Base-by-base conservation (phyloP, 345 rosid genomes). In the Kernera saxatilis region DNA sequence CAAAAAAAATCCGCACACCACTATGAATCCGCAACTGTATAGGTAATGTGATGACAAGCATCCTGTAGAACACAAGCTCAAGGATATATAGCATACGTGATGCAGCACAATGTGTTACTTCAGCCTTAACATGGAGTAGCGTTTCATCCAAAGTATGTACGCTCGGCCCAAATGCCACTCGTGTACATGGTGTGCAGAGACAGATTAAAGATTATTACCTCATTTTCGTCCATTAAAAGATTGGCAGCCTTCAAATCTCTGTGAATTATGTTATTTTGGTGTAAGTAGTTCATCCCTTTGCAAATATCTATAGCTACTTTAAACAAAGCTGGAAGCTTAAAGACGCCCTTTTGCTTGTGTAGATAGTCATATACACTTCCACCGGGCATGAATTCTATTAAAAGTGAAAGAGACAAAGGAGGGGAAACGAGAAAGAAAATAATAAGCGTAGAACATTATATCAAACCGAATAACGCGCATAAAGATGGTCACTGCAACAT, bases 321-420 rank as follows among this genome's bases (percentile, higher is more conserved):
- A 71, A 94, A 78, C 71, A 94, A 45, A 71, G 87, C 50, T 46
- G 99, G 99, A 71, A 91, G 93, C 87, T 85, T 94, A 79, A 94
- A 94, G 48, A 84, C 84, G 64, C 97, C 97, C 75, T 73, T 85
- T 64, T 85, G 96, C 82, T 94, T 94, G 81, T 94, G 99, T 64
- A 94, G 85, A 82, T 91, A 94, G 78, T 94, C 99, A 76, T 94
- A 94, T 29, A 94, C 97, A 81, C 99, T 94, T 77, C 99, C 99
- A 70, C 99, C 96, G 23, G 86, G 77, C 99, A 94, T 94, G 77
- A 82, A 94, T 77, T 94, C 99, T 94, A 58, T 40, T 13, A 37
- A 44, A 18, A 48, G 40, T 22, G 41, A 49, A 62, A 64, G 55
- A 35, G 29, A 43, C 50, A 57, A 14, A 21, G 44, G 18, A 21